Percentiles rank a stretch among this genome's conserved stretches.
Conservation (phyloP, 768 basidiomycete genomes). For the Pleurotus eryngii region DNA sequence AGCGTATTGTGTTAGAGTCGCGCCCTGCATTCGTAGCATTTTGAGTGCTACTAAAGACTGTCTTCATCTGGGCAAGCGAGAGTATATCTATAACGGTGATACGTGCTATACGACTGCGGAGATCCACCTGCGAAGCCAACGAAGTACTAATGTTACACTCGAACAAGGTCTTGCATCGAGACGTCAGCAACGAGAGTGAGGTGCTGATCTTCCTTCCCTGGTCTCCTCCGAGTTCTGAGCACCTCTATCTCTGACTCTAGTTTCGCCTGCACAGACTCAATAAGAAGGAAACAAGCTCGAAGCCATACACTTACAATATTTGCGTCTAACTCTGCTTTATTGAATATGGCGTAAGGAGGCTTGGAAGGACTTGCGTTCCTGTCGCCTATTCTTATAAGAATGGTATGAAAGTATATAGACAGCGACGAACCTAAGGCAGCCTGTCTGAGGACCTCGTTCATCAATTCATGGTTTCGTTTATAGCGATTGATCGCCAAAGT, state of each 20-base stretch:
- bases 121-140: background rate
- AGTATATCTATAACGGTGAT: too few species aligned
- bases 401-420: background rate
- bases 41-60: too few species aligned
- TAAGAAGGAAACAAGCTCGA: too few species aligned
- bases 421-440: constrained; percentile 57
- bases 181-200: background rate
- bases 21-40: too few species aligned
- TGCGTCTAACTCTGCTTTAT: constrained; percentile 51
- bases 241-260: constrained; percentile 56
- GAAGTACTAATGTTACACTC: background rate
- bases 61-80: too few species aligned
- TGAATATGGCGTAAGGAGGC: constrained; percentile 58
- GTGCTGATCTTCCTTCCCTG: constrained; percentile 26
- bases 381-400: constrained; percentile 31
- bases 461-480: constrained; percentile 77
- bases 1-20: too few species aligned
- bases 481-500: constrained; percentile 72
- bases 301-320: constrained; percentile 43
- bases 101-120: too few species aligned
- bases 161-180: background rate
- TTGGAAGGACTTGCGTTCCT: constrained; percentile 36
- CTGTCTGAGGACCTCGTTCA: constrained; percentile 77
- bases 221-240: constrained; percentile 32
- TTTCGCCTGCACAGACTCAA: constrained; percentile 38